Base-by-base conservation (phyloP, 2,329 filamentous ascomycete species). In the Cercospora berteroae region DNA sequence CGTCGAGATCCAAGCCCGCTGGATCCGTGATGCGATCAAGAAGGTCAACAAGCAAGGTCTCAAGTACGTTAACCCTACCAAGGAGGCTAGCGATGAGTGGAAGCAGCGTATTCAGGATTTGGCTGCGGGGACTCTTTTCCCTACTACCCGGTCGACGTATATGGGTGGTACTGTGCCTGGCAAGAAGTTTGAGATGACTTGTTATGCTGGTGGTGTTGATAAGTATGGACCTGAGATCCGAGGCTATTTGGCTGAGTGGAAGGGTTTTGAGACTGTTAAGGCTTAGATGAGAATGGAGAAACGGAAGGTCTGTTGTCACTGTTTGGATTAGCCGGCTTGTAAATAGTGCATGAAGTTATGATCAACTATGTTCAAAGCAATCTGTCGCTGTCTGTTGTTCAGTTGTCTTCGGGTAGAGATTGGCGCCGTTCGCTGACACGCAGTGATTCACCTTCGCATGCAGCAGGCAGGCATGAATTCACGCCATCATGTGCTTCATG, bases 1-100 rank as follows among this genome's bases (percentile, higher is more conserved):
- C 42, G 74, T 81, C 23, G 80, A 82, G 64, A 76, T 79, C 3
- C 81, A 83, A 67, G 80, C 76, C 12, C 76, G 80, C 48, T 82
- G 80, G 80, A 75, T 77, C 61, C 65, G 70, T 23, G 70, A 75
- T 16, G 74, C 71, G 13, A 73, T 77, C 50, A 73, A 72, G 63
- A 68, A 72, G 48, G 69, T 74, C 60, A 67, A 73, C 33, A 63
- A 65, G 10, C 69, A 74, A 56, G 68, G 67, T 16, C 29, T 75
- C 56, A 74, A 73, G 67, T 74, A 71, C 23, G 67, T 76, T 61
- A 69, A 76, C 36, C 71, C 75, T 2, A 76, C 73, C 9, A 70
- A 74, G 58, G 72, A 76, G 50, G 75, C 74, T 9, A 70, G 67
- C 39, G 67, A 72, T 16, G 69, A 64, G 16, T 76, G 74, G 74